Evolutionary conservation across 169 alveolate genomes (phyloP), one percentile per base, ranked within the genome.

Genomic region (Babesia bovis): DNA sequence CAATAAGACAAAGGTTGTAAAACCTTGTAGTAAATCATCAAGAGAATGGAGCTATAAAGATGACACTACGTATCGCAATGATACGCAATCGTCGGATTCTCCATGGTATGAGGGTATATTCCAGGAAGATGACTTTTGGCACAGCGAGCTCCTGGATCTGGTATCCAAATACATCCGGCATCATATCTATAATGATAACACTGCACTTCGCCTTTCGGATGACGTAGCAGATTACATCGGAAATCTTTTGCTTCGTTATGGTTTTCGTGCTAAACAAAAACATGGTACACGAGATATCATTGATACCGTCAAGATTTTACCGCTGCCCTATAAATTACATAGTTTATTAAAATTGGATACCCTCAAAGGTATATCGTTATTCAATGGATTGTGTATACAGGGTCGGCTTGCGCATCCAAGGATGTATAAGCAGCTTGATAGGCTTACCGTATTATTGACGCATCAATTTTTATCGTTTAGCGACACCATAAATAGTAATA

Each of bases 221-320:
- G 35, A 21, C n/a, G 35, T 51, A 38, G 23, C 44, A 25, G 67
- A 56, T 10, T 25, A 61, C 28, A 23, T 78, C 28, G 52, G 66
- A 13, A 44, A 47, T 12, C 51, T 78, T 66, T 10, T 78, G 13
- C 42, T 78, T 1, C 60, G 56, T 19, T 53, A 28, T 28, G 81
- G 82, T 5, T 67, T 78, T 40, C 60, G 53, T 33, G 87, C 87
- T 38, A 78, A 78, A 69, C 63, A 35, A 13, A 26, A 49, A 23
- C 87, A 78, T 42, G 45, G 58, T 45, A 47, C 21, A 7, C 68
- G 77, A 13, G 87, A 78, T 41, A 56, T 78, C 51, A 36, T 52
- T 51, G 71, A 78, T 25, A 58, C 68, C n/a, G 42, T 78, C 32
- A 55, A 52, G 45, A 57, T 78, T 28, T 47, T 67, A 38, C 55